These are phyloP conservation scores for Stephania yunnanensis DNA, from an alignment of 164 flowering plant genomes.

Conservation along the genomic window DNA sequence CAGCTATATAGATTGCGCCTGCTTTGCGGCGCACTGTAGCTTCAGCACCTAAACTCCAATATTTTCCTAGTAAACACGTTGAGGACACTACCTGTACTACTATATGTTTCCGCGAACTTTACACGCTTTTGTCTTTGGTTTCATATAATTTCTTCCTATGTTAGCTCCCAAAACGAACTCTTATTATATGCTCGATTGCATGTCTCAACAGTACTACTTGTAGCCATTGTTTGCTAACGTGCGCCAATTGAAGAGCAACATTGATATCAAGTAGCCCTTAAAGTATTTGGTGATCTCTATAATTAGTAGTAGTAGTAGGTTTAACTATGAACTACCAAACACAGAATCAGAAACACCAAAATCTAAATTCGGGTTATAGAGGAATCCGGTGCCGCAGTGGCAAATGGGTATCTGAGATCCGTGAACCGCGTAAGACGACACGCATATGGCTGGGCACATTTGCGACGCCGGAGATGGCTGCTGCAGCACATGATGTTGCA, in stretches of 20 bases:
- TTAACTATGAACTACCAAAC: neutral
- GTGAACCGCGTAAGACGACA: slow-evolving; percentile 59
- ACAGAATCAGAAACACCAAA: neutral
- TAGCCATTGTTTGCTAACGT: neutral
- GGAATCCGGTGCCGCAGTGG: slow-evolving; percentile 65
- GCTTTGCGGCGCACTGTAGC: neutral
- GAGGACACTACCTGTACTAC: neutral
- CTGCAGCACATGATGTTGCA: slow-evolving; percentile 77
- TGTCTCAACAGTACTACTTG: neutral
- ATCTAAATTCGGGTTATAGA: slow-evolving; percentile 36
- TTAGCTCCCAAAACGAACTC: neutral
- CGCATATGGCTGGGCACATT: slow-evolving; percentile 80
- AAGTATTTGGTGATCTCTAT: too few relatives aligned
- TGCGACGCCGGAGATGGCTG: slow-evolving; percentile 76
- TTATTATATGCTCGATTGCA: neutral
- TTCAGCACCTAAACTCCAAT: neutral
- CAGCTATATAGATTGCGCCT: neutral
- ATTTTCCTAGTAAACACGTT: neutral
- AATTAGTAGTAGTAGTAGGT: neutral
- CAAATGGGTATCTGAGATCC: slow-evolving; percentile 80
- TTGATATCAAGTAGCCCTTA: too few relatives aligned
- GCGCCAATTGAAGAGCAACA: neutral
- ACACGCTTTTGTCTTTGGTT: neutral
- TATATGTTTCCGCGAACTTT: neutral
- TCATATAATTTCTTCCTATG: neutral